A percentile compares a stretch with the other conserved stretches of the same genome.
Evolutionary conservation across 2,329 filamentous ascomycete genomes (phyloP).

Genomic region (Metarhizium anisopliae): DNA sequence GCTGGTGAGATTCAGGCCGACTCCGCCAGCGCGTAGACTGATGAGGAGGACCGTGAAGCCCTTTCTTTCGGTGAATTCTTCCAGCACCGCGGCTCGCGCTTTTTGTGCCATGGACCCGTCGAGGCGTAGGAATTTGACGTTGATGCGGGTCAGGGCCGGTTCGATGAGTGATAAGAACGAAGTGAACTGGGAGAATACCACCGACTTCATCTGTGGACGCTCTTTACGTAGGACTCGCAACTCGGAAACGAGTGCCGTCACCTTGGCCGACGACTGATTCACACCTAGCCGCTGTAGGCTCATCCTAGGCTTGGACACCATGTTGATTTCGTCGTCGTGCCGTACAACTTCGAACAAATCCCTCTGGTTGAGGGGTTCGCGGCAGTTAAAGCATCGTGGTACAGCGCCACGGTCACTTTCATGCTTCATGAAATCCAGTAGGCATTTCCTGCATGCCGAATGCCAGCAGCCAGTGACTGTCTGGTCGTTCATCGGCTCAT

Average conservation of each 20-base stretch:
- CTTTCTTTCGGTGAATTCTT: constrained; percentile 53
- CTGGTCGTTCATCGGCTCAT: constrained; percentile 93
- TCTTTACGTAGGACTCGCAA: constrained; percentile 60
- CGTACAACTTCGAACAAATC: constrained; percentile 90
- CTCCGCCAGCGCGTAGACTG: constrained; percentile 80
- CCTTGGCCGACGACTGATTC: constrained; percentile 76
- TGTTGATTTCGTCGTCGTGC: constrained; percentile 54
- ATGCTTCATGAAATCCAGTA: constrained; percentile 84
- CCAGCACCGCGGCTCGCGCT: constrained; percentile 66
- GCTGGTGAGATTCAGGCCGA: constrained; percentile 84
- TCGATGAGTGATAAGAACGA: constrained; percentile 90
- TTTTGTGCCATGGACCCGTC: constrained; percentile 89
- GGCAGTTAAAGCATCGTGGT: constrained; percentile 84
- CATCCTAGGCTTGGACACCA: constrained; percentile 40
- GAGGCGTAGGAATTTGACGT: constrained; percentile 75
- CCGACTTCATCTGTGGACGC: constrained; percentile 68
- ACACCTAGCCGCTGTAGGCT: constrained; percentile 51
- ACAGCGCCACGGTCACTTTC: constrained; percentile 67
- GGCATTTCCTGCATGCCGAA: constrained; percentile 86
- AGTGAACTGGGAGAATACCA: constrained; percentile 96
- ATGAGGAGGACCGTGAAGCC: constrained; percentile 71
- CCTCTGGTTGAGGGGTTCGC: constrained; percentile 68
- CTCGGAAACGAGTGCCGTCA: constrained; percentile 67
- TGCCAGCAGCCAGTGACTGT: constrained; percentile 97
- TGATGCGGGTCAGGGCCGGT: constrained; percentile 62